Conservation (phyloP, 2,329 filamentous ascomycete genomes). For the Colletotrichum sp. region DNA sequence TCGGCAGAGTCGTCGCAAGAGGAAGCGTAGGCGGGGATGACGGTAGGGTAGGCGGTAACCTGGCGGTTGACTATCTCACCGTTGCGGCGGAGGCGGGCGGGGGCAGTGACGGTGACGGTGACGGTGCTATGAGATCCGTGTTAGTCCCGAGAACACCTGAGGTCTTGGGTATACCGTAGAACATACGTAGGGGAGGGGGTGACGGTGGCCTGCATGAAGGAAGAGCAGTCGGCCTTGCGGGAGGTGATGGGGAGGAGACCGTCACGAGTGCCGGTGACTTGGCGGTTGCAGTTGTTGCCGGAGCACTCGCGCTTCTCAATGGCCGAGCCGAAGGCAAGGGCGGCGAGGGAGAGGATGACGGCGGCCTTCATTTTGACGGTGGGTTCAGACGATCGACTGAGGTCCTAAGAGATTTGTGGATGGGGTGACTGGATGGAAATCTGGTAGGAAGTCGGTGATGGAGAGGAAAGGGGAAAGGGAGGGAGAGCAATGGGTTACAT, state of each 20-base stretch:
- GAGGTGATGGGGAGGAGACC: slow-evolving; percentile 37
- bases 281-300: slow-evolving; percentile 53
- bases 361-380: slow-evolving; percentile 45
- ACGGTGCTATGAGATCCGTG: slow-evolving; percentile 34
- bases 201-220: slow-evolving; percentile 44
- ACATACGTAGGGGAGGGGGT: slow-evolving; percentile 45
- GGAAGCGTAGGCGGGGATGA: slow-evolving; percentile 45
- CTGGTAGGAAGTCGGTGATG: slow-evolving; percentile 25
- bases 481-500: background rate
- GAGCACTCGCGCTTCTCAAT: slow-evolving; percentile 40
- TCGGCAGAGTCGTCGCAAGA: slow-evolving; percentile 34
- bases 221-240: slow-evolving; percentile 45
- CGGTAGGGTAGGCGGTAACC: slow-evolving; percentile 34
- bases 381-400: slow-evolving; percentile 22
- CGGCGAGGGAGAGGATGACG: slow-evolving; percentile 40
- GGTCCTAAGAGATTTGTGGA: slow-evolving; percentile 21
- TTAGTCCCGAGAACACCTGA: slow-evolving; percentile 9
- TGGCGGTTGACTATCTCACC: slow-evolving; percentile 28
- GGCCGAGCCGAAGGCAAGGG: slow-evolving; percentile 38
- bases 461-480: slow-evolving; percentile 13
- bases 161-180: background rate
- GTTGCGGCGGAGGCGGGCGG: slow-evolving; percentile 33
- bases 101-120: slow-evolving; percentile 39
- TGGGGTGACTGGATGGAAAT: slow-evolving; percentile 18
- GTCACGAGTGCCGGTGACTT: slow-evolving; percentile 46